Evolutionary conservation across 148 eudicot genomes (phyloP), one percentile per base, ranked within the genome.

Genomic region (Vaccinium macrocarpon): DNA sequence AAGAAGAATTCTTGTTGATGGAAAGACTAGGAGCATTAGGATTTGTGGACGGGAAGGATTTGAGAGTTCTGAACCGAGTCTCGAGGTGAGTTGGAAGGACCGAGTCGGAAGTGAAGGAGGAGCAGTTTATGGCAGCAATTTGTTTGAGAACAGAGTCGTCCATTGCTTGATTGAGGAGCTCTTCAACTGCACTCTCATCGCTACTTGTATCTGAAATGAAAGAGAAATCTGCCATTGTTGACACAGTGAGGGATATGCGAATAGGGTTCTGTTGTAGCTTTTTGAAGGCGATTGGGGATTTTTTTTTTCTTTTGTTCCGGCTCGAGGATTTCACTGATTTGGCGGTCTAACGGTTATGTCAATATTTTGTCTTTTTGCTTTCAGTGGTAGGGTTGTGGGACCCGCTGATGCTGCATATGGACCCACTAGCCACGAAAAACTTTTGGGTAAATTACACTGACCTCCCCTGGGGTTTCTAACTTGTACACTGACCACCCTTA

Each of bases 41-140:
- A 0, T 82, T 81, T 2, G 86, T 19, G 15, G 88, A 49, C 2
- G 93, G 93, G 86, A 96, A 89, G 6, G 98, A 89, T 85, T 96
- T 96, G 91, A 96, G 99, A 46, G 87, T 88, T 46, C 87, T 91
- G 49, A 95, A 96, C 12, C 98, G 95, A 64, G 87, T 86, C 84
- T 95, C 98, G 72, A 96, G 93, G 86, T 93, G 89, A 82, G 90
- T 77, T 6, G 99, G 99, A 71, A 96, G 96, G 52, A 82, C 90
- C 8, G 98, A 89, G 52, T 93, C 85, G 73, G 84, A 61, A 46
- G 90, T 84, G 89, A 95, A 93, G 55, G 90, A 88, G 52, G 98
- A 88, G 82, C 92, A 91, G 81, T 96, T 96, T n/a, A 94, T 84
- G 68, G 92, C 93, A 11, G 99, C 93, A 46, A 96, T 86, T 84